Conservation (phyloP, 495 filamentous ascomycete genomes). For the Podospora tetraspora region DNA sequence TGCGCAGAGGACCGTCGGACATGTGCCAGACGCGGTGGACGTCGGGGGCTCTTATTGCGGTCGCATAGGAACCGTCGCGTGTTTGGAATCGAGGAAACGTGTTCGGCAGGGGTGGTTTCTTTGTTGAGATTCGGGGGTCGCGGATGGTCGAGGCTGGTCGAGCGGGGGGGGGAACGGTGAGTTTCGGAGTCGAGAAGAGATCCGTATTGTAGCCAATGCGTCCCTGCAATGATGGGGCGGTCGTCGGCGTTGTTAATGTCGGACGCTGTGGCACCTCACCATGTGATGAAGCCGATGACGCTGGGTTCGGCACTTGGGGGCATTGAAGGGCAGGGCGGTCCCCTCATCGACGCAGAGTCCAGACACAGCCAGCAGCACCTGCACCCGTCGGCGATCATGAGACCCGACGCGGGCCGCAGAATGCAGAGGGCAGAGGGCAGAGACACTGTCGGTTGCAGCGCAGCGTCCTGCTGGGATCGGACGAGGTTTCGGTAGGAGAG, state of each 20-base stretch:
- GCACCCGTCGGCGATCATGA: neutral
- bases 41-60: slow-evolving; percentile 15
- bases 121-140: neutral
- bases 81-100: neutral
- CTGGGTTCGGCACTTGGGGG: neutral
- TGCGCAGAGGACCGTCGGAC: slow-evolving; percentile 21
- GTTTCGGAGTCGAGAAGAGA: neutral
- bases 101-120: neutral
- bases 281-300: neutral
- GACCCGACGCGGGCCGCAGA: neutral
- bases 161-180: neutral
- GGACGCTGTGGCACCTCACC: neutral
- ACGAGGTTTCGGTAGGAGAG: neutral
- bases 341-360: neutral
- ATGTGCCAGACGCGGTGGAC: slow-evolving; percentile 28
- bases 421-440: neutral
- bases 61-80: slow-evolving; percentile 21
- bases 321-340: neutral
- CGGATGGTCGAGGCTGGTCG: neutral
- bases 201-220: neutral
- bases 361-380: neutral
- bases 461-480: neutral
- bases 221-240: neutral
- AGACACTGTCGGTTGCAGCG: neutral
- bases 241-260: neutral